These are phyloP conservation scores for Nicotiana sylvestris DNA, from an alignment of 257 asterid species.

Conservation along the genomic window DNA sequence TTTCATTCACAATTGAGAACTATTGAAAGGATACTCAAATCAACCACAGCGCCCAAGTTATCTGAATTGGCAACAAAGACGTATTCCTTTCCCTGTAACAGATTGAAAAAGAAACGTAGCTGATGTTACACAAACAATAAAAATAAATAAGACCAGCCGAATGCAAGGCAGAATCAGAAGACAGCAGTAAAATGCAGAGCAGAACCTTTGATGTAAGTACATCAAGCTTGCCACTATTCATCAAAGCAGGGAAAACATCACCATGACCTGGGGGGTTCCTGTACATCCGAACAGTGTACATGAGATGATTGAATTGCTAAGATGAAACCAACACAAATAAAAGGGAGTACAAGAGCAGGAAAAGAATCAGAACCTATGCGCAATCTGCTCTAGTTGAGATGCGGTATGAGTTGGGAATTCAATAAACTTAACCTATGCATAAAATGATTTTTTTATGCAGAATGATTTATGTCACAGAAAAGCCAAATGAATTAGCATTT, in stretches of 20 bases:
- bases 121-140: neutral
- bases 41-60: conserved; percentile 96
- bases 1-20: neutral
- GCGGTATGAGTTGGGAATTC: neutral
- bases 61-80: conserved; percentile 94
- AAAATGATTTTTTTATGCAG: neutral
- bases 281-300: conserved; percentile 21
- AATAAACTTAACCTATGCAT: neutral
- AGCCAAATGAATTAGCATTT: neutral
- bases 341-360: neutral
- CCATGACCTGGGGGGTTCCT: conserved; percentile 99
- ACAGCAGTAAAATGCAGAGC: conserved; percentile 16
- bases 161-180: neutral
- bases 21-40: conserved; percentile 80
- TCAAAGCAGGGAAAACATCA: conserved; percentile 90
- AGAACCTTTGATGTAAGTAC: conserved; percentile 71
- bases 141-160: neutral
- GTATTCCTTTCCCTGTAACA: conserved; percentile 86
- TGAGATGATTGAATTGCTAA: conserved; percentile 8
- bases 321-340: neutral
- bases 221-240: conserved; percentile 97
- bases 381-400: neutral
- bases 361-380: neutral
- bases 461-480: neutral
- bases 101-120: neutral